Base-by-base conservation (phyloP, 2,329 filamentous ascomycete species). In the Coniella vitis region DNA sequence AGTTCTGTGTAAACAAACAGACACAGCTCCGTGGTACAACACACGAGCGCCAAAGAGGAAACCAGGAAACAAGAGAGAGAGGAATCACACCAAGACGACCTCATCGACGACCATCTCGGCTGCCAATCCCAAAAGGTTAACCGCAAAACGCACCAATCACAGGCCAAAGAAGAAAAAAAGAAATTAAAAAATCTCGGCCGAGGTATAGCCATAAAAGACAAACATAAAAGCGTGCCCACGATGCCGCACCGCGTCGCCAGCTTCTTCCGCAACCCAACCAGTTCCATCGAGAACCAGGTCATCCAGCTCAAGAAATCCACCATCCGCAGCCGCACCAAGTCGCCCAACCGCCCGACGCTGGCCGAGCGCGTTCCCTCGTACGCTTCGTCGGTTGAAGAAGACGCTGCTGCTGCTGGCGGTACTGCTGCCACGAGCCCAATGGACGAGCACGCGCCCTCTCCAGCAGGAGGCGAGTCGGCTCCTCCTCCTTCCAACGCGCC, bases 231-330 rank as follows among this genome's bases (percentile, higher is more conserved):
- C n/a, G n/a, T 29, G 25, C 25, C 5, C 25, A 29, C 25, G 53
- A 81, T 81, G 78, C 76, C 77, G 60, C 75, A 79, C 66, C 68
- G 73, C 52, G 77, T 81, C 55, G 67, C 73, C 60, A 75, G 71
- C 61, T 79, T 81, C 64, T 70, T 81, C 57, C 74, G 75, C 56
- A 71, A 69, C 54, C 75, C 76, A n/a, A 74, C 75, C 55, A 62
- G 56, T 35, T 60, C 60, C 4, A 38, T 66, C 14, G 75, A 77
- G 60, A 72, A 69, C 63, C 62, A 65, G 51, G 74, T 78, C 55
- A 67, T 72, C 48, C 70, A 67, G 58, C 69, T 76, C 56, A 75
- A 77, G 55, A 73, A 67, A 51, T 40, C 58, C 22, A 59, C 60
- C 55, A 54, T 62, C 55, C 38, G 61, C 55, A 52, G 63, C 55